Evolutionary conservation across 306 rosid genomes (phyloP).

Genomic region (Cicer judaicum): DNA sequence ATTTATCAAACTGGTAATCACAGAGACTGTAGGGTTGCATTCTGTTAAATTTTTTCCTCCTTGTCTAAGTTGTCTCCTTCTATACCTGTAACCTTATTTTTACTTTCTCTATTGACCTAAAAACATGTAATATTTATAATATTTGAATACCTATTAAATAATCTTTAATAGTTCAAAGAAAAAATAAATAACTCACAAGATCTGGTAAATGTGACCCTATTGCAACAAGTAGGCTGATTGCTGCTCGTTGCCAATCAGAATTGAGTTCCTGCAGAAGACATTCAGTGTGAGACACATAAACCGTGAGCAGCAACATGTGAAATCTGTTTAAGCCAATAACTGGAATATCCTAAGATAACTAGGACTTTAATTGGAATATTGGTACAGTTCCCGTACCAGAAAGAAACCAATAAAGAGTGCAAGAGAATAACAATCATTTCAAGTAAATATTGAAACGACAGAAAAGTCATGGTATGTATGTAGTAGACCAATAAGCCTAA

Average conservation of each 20-base stretch:
- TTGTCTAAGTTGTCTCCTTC: slow-evolving; percentile 32
- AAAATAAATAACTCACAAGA: slow-evolving; percentile 65
- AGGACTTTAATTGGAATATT: slow-evolving; percentile 15
- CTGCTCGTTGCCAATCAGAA: slow-evolving; percentile 95
- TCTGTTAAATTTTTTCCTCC: slow-evolving; percentile 18
- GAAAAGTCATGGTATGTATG: slow-evolving; percentile 11
- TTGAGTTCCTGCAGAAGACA: slow-evolving; percentile 71
- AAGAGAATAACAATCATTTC: slow-evolving; percentile 9
- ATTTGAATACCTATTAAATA: not conserved
- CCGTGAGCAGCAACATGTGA: slow-evolving; percentile 26
- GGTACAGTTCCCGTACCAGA: not conserved
- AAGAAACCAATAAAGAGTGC: slow-evolving; percentile 16
- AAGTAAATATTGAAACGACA: slow-evolving; percentile 16
- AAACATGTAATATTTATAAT: not conserved
- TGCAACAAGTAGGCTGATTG: slow-evolving; percentile 84
- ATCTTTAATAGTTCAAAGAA: slow-evolving; percentile 30
- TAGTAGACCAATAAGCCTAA: slow-evolving; percentile 16
- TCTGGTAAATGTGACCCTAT: slow-evolving; percentile 92
- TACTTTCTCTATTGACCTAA: slow-evolving; percentile 31
- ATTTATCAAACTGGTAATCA: slow-evolving; percentile 31
- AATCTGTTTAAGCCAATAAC: slow-evolving; percentile 12
- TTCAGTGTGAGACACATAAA: slow-evolving; percentile 35
- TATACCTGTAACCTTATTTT: slow-evolving; percentile 33
- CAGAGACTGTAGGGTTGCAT: slow-evolving; percentile 27
- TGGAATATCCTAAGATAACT: slow-evolving; percentile 30